phyloP scores from a whole-genome alignment of 352 stramenopile species.

The Sclerospora graminicola region DNA sequence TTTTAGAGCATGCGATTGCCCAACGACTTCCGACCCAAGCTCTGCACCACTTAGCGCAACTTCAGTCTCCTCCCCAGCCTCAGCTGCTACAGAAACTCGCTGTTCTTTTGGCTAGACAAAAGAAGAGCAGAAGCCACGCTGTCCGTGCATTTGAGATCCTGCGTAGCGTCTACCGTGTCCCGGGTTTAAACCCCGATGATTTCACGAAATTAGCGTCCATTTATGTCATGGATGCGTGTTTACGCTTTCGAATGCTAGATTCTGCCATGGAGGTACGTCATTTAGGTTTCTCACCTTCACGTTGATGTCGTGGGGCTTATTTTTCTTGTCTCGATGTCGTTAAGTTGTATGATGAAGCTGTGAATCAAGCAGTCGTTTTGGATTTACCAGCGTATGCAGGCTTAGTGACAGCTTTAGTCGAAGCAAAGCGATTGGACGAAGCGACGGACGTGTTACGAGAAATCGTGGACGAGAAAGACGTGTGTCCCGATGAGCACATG shows the following conservation, averaged over 20 bases:
- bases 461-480: constrained; percentile 29
- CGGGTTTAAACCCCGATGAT: constrained; percentile 36
- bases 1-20: constrained; percentile 30
- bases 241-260: constrained; percentile 39
- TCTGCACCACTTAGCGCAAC: constrained; percentile 24
- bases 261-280: constrained; percentile 40
- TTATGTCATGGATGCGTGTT: constrained; percentile 54
- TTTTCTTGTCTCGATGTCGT: constrained; percentile 4
- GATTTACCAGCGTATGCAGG: constrained; percentile 49
- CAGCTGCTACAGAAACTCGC: constrained; percentile 36
- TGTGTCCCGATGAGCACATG: constrained; percentile 31
- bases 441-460: constrained; percentile 42
- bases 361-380: constrained; percentile 39
- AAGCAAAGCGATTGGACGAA: constrained; percentile 34
- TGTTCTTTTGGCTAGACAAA: constrained; percentile 38
- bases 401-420: constrained; percentile 33
- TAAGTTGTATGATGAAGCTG: constrained; percentile 50
- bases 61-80: constrained; percentile 22
- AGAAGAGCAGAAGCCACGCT: constrained; percentile 13
- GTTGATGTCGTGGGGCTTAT: neutral
- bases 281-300: too few relatives aligned
- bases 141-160: constrained; percentile 31
- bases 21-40: constrained; percentile 22
- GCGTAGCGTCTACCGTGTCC: constrained; percentile 26
- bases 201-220: constrained; percentile 57